Evolutionary conservation across 805 yeast genomes (phyloP).

Genomic region (Candida alai): DNA sequence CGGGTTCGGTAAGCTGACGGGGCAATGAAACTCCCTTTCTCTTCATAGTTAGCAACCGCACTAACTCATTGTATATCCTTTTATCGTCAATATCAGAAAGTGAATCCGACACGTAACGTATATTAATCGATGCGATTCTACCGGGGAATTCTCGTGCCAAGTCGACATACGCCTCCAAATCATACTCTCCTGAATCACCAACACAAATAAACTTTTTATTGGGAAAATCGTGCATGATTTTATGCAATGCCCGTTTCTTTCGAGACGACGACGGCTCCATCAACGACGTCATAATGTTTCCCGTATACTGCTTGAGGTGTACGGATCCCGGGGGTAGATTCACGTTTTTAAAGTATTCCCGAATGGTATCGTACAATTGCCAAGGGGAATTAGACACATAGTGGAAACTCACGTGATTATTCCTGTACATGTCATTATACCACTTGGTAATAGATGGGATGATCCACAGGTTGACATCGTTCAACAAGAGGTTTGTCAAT

Average conservation of each 20-base stretch:
- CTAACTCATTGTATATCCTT: slow-evolving; percentile 28
- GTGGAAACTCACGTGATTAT: slow-evolving; percentile 62
- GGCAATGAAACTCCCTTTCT: slow-evolving; percentile 8
- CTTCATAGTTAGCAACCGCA: slow-evolving; percentile 15
- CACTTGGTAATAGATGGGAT: slow-evolving; percentile 74
- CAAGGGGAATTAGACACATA: slow-evolving; percentile 96
- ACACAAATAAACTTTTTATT: slow-evolving; percentile 72
- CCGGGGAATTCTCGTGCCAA: slow-evolving; percentile 60
- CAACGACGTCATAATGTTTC: slow-evolving; percentile 74
- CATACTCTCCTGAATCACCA: slow-evolving; percentile 96
- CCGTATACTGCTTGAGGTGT: slow-evolving; percentile 83
- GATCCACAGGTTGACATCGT: slow-evolving; percentile 61
- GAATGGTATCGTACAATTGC: slow-evolving; percentile 67
- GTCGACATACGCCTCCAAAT: slow-evolving; percentile 83
- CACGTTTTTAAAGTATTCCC: slow-evolving; percentile 50
- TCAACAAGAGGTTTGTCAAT: slow-evolving; percentile 72
- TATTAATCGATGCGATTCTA: slow-evolving; percentile 69
- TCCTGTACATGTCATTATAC: slow-evolving; percentile 49
- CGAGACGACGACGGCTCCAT: slow-evolving; percentile 86
- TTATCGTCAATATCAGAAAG: slow-evolving; percentile 52
- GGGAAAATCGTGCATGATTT: slow-evolving; percentile 71
- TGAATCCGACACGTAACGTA: slow-evolving; percentile 71
- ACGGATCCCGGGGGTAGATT: slow-evolving; percentile 77
- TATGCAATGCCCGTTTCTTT: slow-evolving; percentile 61
- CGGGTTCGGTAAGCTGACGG: no score